phyloP scores from a whole-genome alignment of 139 green algal species.

The Closterium sp. region DNA sequence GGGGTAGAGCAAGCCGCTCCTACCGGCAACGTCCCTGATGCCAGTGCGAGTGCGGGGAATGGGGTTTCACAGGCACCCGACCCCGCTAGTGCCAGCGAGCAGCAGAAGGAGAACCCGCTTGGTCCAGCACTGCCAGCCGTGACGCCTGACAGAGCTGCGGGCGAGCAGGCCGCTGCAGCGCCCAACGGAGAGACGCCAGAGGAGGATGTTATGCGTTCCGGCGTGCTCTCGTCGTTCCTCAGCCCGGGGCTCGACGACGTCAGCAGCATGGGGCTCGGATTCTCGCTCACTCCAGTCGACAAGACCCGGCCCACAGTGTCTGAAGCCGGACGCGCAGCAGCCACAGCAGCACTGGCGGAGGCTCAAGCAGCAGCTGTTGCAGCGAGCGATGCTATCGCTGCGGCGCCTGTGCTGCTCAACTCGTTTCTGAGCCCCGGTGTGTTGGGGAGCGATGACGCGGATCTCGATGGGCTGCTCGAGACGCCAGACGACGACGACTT shows the following conservation, averaged over 20 bases:
- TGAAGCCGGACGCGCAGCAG: not conserved
- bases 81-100: too few relatives aligned
- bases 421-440: not conserved
- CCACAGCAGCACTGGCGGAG: too few relatives aligned
- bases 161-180: not conserved
- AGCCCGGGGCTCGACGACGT: not conserved
- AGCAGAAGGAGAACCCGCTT: not conserved
- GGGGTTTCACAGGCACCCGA: not conserved
- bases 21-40: not conserved
- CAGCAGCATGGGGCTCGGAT: not conserved
- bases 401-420: not conserved
- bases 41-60: not conserved
- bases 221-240: not conserved
- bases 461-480: not conserved
- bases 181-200: not conserved
- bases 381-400: not conserved
- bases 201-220: not conserved
- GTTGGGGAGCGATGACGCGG: not conserved
- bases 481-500: not conserved
- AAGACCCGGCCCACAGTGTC: not conserved
- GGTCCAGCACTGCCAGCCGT: not conserved
- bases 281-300: not conserved
- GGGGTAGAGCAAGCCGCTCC: not conserved
- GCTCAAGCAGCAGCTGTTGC: not conserved
- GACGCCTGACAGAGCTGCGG: not conserved